Conservation (phyloP, 108 stramenopile genomes). For the Pinguiococcus pyrenoidosus region DNA sequence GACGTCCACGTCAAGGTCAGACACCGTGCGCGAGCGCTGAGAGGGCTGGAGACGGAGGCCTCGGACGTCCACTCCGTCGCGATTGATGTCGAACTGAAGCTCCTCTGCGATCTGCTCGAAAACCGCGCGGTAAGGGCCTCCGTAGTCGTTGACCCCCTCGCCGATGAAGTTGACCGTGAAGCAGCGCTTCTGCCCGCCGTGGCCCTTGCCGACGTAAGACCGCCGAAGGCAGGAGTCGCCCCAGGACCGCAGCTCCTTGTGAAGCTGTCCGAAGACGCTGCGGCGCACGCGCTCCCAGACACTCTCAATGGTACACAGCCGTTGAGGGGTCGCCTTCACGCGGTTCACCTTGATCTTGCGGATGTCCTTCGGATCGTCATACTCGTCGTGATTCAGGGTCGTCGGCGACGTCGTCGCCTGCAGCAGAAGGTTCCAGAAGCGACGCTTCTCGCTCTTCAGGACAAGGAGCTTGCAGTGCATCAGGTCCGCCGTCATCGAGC, state of each 20-base stretch:
- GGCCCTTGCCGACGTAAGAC: conserved; percentile 79
- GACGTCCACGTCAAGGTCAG: too few relatives aligned
- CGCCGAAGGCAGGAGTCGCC: conserved; percentile 69
- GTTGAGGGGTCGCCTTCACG: conserved; percentile 54
- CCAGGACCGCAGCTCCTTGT: conserved; percentile 70
- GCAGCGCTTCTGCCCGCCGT: conserved; percentile 85
- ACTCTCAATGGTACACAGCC: conserved; percentile 29
- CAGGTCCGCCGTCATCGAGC: too few relatives aligned
- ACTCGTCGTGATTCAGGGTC: conserved; percentile 85
- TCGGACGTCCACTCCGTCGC: not conserved
- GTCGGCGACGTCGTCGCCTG: conserved; percentile 75
- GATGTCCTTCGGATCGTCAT: conserved; percentile 83
- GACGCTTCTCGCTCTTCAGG: conserved; percentile 56
- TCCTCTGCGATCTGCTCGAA: conserved; percentile 81
- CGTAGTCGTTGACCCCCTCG: conserved; percentile 96
- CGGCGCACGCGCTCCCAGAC: conserved; percentile 45
- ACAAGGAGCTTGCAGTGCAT: too few relatives aligned
- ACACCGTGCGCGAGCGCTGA: too few relatives aligned
- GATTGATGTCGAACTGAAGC: conserved; percentile 29
- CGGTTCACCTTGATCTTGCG: conserved; percentile 74
- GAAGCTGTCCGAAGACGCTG: conserved; percentile 83
- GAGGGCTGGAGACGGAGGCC: too few relatives aligned
- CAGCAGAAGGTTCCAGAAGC: conserved; percentile 54
- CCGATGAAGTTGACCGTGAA: conserved; percentile 93
- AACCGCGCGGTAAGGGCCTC: conserved; percentile 86